Evolutionary conservation across 805 yeast species (phyloP).

Genomic region (Naumovozyma baii): DNA sequence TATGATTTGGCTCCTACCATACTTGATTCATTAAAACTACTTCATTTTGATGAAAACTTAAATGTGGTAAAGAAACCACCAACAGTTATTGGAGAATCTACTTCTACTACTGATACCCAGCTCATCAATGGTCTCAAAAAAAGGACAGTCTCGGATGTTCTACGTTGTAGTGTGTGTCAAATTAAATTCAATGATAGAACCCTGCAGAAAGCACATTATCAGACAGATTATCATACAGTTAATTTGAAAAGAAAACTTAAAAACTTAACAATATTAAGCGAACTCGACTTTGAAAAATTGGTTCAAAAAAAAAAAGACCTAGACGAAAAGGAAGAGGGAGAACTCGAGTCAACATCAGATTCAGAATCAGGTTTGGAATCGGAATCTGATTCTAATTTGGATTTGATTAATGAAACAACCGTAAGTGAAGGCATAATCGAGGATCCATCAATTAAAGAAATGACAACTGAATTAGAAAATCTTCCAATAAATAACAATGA

Average conservation of each 20-base stretch:
- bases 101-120: background rate
- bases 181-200: constrained; percentile 11
- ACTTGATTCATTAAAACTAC: constrained; percentile 38
- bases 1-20: constrained; percentile 37
- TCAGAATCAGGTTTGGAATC: constrained; percentile 4
- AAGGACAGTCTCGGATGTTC: constrained; percentile 4
- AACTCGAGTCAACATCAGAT: constrained; percentile 20
- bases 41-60: constrained; percentile 47
- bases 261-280: constrained; percentile 40
- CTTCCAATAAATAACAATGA: constrained; percentile 8
- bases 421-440: too few relatives aligned
- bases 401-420: too few relatives aligned
- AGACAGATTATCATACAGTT: constrained; percentile 47
- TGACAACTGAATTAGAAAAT: background rate
- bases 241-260: constrained; percentile 47
- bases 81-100: background rate
- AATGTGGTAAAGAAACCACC: background rate
- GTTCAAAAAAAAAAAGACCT: constrained; percentile 2
- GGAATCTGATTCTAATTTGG: background rate
- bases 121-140: constrained; percentile 9
- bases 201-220: constrained; percentile 38
- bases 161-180: constrained; percentile 21
- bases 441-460: background rate
- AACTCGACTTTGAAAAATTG: constrained; percentile 48
- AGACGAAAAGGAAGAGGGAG: constrained; percentile 27